Percentiles rank a stretch among this genome's conserved stretches.
These are phyloP conservation scores for Arachnopeziza araneosa DNA, from an alignment of 2,329 filamentous ascomycete genomes.

Conservation along the genomic window DNA sequence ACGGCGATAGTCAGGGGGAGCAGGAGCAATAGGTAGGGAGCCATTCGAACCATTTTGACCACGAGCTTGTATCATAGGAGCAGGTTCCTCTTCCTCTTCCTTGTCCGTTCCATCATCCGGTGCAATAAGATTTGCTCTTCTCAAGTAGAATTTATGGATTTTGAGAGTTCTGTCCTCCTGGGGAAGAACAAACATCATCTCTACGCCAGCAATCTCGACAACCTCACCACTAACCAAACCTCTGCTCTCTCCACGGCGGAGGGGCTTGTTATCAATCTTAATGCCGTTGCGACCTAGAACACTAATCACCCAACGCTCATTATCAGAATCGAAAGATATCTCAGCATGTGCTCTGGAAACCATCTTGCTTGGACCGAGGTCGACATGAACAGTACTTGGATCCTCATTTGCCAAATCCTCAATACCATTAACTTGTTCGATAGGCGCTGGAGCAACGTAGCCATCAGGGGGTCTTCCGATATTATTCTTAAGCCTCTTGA, in stretches of 20 bases:
- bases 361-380: slow-evolving; percentile 78
- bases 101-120: slow-evolving; percentile 16
- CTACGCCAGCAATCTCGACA: slow-evolving; percentile 83
- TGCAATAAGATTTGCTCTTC: slow-evolving; percentile 54
- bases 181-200: slow-evolving; percentile 99
- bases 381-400: slow-evolving; percentile 62
- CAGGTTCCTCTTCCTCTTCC: background rate
- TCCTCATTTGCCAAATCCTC: slow-evolving; percentile 25
- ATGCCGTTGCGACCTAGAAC: slow-evolving; percentile 91
- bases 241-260: slow-evolving; percentile 60
- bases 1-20: slow-evolving; percentile 54
- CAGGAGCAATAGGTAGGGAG: slow-evolving; percentile 49
- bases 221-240: slow-evolving; percentile 80
- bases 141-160: slow-evolving; percentile 64
- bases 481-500: slow-evolving; percentile 67
- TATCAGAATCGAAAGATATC: slow-evolving; percentile 64
- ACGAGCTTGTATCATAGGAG: slow-evolving; percentile 4
- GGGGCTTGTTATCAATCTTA: slow-evolving; percentile 67
- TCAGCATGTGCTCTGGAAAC: slow-evolving; percentile 72
- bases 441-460: slow-evolving; percentile 26
- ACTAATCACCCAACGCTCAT: slow-evolving; percentile 72
- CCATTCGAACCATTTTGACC: slow-evolving; percentile 17
- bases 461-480: slow-evolving; percentile 66
- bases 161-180: slow-evolving; percentile 60
- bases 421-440: slow-evolving; percentile 27